Evolutionary conservation across 306 rosid species (phyloP), one percentile per base, ranked within the genome.

Genomic region (Corylus heterophylla): DNA sequence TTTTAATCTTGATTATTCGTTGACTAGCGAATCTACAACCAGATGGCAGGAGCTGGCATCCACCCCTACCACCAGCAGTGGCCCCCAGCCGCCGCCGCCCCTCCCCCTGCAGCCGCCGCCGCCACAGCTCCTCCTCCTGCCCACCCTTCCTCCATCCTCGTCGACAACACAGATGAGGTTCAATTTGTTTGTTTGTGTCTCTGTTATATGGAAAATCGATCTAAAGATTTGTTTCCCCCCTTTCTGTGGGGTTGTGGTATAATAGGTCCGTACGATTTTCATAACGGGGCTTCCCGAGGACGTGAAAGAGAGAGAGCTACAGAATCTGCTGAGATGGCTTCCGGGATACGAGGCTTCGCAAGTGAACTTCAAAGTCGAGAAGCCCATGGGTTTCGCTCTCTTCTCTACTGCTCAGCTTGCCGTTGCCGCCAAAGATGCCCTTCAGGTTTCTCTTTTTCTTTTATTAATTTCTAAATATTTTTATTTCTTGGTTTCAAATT

Each of bases 321-420:
- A 84, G 88, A 96, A 96, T 76, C 92, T 96, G 12, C 79, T 91
- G 76, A 77, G 99, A 54, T 96, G 99, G 98, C 54, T 96, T 37
- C 98, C 99, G 2, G 99, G 99, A 0, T 96, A 91, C 71, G 99
- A 96, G 84, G 99, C 99, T 61, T 96, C 99, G 29, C 99, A 96
- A 59, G 86, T 93, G 0, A 96, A 96, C 81, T 86, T 88, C 76
- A 96, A 96, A 84, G 99, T 97, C 7, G 99, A 96, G 58, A 96
- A 96, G 75, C 99, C 99, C 12, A 96, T 96, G 97, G 97, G 99
- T 25, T 96, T 96, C 50, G 99, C 98, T 18, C 97, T 96, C 13
- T 96, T 96, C 78, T 75, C 87, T 52, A 29, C 89, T 2, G 85
- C 92, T 3, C 99, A 89, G 72, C 88, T 89, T 62, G 99, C 99